phyloP scores from a whole-genome alignment of 2,329 filamentous ascomycete genomes.

The Xylaria digitata region DNA sequence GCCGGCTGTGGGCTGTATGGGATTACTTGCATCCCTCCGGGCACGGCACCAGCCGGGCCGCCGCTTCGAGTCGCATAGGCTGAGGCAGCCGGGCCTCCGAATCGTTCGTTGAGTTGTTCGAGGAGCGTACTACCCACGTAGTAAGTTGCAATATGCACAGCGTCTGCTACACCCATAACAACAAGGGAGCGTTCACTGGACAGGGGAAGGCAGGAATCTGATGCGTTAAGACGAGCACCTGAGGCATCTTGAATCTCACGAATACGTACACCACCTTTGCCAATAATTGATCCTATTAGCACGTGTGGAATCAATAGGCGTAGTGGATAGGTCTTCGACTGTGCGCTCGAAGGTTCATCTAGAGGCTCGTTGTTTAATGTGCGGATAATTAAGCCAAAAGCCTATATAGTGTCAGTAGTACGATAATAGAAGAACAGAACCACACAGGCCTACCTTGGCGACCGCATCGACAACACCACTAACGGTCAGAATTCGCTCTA shows the following conservation, averaged over 20 bases:
- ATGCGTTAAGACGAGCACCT: constrained; percentile 94
- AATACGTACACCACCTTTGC: constrained; percentile 94
- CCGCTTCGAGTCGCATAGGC: constrained; percentile 96
- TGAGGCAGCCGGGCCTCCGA: constrained; percentile 95
- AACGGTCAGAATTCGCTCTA: constrained; percentile 97
- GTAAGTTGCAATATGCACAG: constrained; percentile 98
- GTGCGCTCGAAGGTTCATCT: constrained; percentile 85
- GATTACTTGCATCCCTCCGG: constrained; percentile 98
- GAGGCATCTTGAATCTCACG: constrained; percentile 99
- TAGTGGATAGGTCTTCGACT: constrained; percentile 97
- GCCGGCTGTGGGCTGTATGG: constrained; percentile 95
- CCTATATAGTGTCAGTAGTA: constrained; percentile 62
- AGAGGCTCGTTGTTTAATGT: constrained; percentile 98
- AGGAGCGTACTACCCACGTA: constrained; percentile 98
- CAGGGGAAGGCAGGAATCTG: constrained; percentile 90
- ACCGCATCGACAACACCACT: constrained; percentile 96
- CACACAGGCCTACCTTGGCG: constrained; percentile 77
- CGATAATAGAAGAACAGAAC: constrained; percentile 23
- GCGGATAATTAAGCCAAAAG: constrained; percentile 97
- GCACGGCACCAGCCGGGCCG: constrained; percentile 90
- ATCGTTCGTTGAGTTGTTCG: constrained; percentile 96
- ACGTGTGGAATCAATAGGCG: constrained; percentile 96
- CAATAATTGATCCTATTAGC: constrained; percentile 97
- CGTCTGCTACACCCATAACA: constrained; percentile 96
- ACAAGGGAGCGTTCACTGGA: constrained; percentile 98